Conservation (phyloP, 2,329 filamentous ascomycete species). For the Scedosporium aurantiacum region DNA sequence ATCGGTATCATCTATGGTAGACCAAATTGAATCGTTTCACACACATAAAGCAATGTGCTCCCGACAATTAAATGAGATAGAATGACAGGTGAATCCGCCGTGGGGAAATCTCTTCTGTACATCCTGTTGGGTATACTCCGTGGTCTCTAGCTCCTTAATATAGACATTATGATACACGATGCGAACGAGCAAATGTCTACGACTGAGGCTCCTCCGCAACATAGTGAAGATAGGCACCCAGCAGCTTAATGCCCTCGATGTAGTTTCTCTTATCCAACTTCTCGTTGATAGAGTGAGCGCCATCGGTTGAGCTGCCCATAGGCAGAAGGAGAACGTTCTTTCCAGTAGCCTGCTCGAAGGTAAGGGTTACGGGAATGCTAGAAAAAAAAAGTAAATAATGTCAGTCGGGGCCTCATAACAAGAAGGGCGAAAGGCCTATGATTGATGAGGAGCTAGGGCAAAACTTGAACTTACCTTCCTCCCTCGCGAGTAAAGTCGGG, state of each 20-base stretch:
- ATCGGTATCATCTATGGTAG: too few relatives aligned
- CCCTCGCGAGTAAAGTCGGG: constrained; percentile 95
- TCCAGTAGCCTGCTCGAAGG: constrained; percentile 92
- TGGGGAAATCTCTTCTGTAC: too few relatives aligned
- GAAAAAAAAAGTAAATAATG: neutral
- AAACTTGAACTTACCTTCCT: constrained; percentile 51
- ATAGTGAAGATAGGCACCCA: constrained; percentile 93
- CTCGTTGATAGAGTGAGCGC: constrained; percentile 96
- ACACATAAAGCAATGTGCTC: too few relatives aligned
- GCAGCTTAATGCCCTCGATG: constrained; percentile 91
- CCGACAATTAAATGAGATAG: too few relatives aligned
- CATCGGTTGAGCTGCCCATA: constrained; percentile 95
- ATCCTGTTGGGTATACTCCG: too few relatives aligned
- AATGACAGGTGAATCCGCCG: too few relatives aligned
- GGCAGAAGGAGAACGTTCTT: constrained; percentile 95
- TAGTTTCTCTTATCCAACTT: constrained; percentile 96
- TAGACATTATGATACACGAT: neutral
- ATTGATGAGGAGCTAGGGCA: neutral
- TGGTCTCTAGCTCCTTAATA: too few relatives aligned
- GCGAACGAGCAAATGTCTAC: constrained; percentile 13
- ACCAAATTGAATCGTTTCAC: too few relatives aligned
- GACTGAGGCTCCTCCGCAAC: constrained; percentile 73
- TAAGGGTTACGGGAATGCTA: constrained; percentile 92
- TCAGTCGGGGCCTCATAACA: constrained; percentile 9
- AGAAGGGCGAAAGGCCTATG: neutral